Evolutionary conservation across 2,329 filamentous ascomycete species (phyloP).

Genomic region (Dactylellina haptotyla): DNA sequence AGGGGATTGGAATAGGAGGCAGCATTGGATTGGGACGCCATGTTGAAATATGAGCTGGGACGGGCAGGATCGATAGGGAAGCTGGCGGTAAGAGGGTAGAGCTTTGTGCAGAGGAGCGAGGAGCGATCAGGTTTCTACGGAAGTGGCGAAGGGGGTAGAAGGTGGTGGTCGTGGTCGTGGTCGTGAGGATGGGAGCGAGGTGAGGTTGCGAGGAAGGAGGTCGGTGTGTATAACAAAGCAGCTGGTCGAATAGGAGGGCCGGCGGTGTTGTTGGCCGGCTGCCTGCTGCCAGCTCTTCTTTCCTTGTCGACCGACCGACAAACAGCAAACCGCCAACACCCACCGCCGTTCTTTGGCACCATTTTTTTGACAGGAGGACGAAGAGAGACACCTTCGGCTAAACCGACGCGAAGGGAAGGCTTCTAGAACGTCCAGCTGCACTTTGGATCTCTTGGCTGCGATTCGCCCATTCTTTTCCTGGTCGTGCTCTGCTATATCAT

Average conservation of each 20-base stretch:
- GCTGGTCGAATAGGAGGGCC: neutral
- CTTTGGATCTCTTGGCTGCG: conserved; percentile 31
- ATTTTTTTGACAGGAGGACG: conserved; percentile 2
- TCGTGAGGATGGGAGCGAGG: conserved; percentile 1
- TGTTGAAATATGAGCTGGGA: conserved; percentile 24
- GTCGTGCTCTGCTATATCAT: no score
- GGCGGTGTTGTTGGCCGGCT: neutral
- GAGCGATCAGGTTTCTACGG: conserved; percentile 23
- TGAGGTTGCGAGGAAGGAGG: conserved; percentile 1
- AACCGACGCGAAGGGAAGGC: neutral
- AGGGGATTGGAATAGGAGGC: conserved; percentile 97
- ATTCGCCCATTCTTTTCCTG: no score
- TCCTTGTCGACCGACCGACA: neutral
- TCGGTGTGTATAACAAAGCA: neutral
- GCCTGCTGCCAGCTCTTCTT: neutral
- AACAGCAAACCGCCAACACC: neutral
- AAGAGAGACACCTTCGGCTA: conserved; percentile 31
- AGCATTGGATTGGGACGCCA: conserved; percentile 62
- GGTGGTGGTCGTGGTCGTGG: conserved; percentile 4
- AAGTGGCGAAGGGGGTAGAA: conserved; percentile 18
- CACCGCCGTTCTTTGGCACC: no score
- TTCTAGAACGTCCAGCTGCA: conserved; percentile 29
- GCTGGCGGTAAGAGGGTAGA: neutral
- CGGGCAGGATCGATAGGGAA: neutral
- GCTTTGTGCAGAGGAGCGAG: neutral